Evolutionary conservation across 129 eudicot genomes (phyloP).

Genomic region (Saposhnikovia divaricata): DNA sequence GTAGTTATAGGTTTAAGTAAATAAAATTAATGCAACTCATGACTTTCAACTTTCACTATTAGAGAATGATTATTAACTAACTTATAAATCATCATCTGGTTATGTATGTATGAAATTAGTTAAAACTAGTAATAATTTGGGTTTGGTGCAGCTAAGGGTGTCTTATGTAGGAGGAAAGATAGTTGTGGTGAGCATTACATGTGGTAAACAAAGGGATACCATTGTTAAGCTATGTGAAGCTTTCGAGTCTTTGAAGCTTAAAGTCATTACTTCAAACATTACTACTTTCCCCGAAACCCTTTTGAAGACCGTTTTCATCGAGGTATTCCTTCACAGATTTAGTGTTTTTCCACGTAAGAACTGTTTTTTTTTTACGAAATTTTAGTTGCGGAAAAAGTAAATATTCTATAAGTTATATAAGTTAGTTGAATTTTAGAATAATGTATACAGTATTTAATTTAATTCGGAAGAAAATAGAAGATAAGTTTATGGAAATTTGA

Average conservation of each 20-base stretch:
- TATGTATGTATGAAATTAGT: background rate
- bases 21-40: no score
- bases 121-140: background rate
- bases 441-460: no score
- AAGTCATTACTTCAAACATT: background rate
- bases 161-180: background rate
- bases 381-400: no score
- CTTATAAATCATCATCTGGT: background rate
- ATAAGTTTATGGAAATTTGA: no score
- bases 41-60: background rate
- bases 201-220: background rate
- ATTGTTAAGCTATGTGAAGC: background rate
- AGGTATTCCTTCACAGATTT: background rate
- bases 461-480: no score
- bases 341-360: no score
- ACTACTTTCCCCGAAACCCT: background rate
- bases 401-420: no score
- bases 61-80: no score
- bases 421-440: no score
- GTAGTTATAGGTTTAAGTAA: background rate
- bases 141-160: background rate
- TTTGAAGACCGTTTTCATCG: background rate
- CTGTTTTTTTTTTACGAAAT: no score
- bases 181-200: background rate
- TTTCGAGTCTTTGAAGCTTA: background rate